phyloP scores from a whole-genome alignment of 192 early-diverging fungal genomes.

The Gonapodya sp. region DNA sequence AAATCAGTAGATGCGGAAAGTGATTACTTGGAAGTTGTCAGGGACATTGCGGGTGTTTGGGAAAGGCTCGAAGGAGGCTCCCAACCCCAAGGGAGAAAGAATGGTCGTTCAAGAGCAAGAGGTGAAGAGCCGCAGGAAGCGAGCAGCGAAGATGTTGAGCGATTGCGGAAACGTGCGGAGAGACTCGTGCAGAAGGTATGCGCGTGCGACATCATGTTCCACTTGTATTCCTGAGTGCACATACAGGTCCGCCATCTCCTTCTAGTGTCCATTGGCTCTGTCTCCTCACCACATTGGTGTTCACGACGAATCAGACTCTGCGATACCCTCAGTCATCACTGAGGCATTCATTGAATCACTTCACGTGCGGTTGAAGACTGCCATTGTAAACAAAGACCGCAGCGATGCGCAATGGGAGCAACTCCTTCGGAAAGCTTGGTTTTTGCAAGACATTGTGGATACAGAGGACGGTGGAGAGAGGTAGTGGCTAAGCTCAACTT shows the following conservation, averaged over 20 bases:
- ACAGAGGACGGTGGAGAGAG: conserved; percentile 29
- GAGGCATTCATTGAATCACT: conserved; percentile 56
- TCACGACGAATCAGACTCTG: conserved; percentile 2
- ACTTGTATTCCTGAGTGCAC: background rate
- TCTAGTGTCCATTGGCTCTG: background rate
- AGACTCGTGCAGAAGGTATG: conserved; percentile 44
- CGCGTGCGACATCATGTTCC: background rate
- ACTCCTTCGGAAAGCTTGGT: conserved; percentile 64
- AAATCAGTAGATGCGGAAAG: conserved; percentile 70
- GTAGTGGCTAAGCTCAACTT: conserved; percentile 3
- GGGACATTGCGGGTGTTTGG: conserved; percentile 12
- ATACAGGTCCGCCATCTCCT: no score
- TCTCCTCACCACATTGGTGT: background rate
- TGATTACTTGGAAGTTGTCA: conserved; percentile 58
- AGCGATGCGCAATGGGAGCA: conserved; percentile 73
- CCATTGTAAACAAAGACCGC: conserved; percentile 55
- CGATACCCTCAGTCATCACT: conserved; percentile 27
- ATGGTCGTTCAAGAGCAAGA: background rate
- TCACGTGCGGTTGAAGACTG: conserved; percentile 63
- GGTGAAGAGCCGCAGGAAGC: background rate
- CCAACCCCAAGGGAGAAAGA: background rate
- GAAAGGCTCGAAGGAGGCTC: background rate
- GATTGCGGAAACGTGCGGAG: conserved; percentile 52
- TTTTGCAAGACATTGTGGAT: conserved; percentile 69
- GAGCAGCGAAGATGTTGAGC: conserved; percentile 21